Percentiles rank a stretch among this genome's conserved stretches.
Conservation (phyloP, 2,329 filamentous ascomycete species). For the Sclerotinia borealis region DNA sequence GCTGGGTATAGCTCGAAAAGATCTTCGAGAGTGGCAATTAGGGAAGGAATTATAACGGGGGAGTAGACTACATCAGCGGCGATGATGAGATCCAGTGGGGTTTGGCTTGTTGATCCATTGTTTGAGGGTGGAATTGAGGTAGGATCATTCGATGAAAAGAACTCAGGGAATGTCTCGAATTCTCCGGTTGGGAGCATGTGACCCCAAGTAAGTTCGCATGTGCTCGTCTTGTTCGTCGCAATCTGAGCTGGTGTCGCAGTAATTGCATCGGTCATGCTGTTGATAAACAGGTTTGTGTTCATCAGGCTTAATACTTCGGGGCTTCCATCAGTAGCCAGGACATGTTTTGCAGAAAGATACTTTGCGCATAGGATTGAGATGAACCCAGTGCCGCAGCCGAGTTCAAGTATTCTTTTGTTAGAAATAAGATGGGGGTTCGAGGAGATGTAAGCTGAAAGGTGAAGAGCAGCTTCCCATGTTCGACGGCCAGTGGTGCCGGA, state of each 20-base stretch:
- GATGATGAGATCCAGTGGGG: conserved; percentile 55
- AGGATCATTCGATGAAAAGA: conserved; percentile 8
- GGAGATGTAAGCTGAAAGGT: conserved; percentile 64
- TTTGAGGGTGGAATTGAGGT: background rate
- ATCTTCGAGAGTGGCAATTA: conserved; percentile 59
- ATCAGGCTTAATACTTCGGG: conserved; percentile 64
- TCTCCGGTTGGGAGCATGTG: conserved; percentile 32
- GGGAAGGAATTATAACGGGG: conserved; percentile 51
- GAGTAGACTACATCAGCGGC: conserved; percentile 80
- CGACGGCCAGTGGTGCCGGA: conserved; percentile 69
- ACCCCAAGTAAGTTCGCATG: conserved; percentile 48
- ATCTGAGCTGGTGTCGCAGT: background rate
- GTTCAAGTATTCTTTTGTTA: conserved; percentile 58
- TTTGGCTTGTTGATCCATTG: conserved; percentile 32
- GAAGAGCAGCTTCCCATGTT: conserved; percentile 76
- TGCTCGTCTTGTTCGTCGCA: conserved; percentile 42
- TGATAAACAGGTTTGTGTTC: conserved; percentile 62
- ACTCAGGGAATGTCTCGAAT: conserved; percentile 26
- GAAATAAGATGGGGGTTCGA: conserved; percentile 34
- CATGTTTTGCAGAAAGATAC: conserved; percentile 51
- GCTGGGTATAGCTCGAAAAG: conserved; percentile 52
- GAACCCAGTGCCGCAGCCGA: conserved; percentile 73
- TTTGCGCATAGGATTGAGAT: conserved; percentile 69
- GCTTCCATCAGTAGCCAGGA: conserved; percentile 69
- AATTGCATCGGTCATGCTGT: conserved; percentile 42